Conservation (phyloP, 164 flowering plant genomes). For the Stephania cephalantha region DNA sequence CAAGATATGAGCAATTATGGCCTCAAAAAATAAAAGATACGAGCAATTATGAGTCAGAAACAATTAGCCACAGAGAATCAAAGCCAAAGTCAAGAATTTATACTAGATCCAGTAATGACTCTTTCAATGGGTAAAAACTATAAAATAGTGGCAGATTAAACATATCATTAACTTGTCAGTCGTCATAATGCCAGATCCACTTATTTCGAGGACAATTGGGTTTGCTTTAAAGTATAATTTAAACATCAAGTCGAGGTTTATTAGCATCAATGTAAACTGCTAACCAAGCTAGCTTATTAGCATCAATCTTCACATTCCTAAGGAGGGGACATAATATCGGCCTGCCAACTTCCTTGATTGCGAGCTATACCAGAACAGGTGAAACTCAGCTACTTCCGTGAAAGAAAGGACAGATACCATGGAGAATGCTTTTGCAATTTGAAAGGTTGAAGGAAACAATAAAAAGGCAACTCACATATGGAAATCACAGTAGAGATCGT, state of each 20-base stretch:
- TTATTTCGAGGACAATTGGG: background rate
- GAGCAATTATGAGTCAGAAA: background rate
- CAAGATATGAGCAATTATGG: background rate
- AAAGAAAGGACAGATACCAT: too few species aligned
- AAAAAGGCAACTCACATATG: background rate
- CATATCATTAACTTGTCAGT: background rate
- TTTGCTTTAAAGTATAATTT: background rate
- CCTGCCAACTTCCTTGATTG: too few species aligned
- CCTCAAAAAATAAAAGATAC: background rate
- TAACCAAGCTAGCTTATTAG: background rate
- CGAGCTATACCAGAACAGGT: too few species aligned
- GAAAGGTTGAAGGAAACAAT: background rate
- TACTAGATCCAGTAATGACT: background rate
- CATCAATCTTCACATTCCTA: too few species aligned
- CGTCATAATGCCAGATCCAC: background rate
- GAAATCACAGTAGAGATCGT: background rate
- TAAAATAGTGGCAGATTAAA: background rate
- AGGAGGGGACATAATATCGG: too few species aligned
- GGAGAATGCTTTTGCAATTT: background rate
- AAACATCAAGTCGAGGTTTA: background rate
- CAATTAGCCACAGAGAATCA: background rate
- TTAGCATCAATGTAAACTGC: background rate
- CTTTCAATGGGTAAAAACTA: background rate
- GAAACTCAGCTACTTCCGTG: too few species aligned
- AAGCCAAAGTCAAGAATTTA: background rate